phyloP scores from a whole-genome alignment of 208 protist species.

The Acanthamoeba sp. region DNA sequence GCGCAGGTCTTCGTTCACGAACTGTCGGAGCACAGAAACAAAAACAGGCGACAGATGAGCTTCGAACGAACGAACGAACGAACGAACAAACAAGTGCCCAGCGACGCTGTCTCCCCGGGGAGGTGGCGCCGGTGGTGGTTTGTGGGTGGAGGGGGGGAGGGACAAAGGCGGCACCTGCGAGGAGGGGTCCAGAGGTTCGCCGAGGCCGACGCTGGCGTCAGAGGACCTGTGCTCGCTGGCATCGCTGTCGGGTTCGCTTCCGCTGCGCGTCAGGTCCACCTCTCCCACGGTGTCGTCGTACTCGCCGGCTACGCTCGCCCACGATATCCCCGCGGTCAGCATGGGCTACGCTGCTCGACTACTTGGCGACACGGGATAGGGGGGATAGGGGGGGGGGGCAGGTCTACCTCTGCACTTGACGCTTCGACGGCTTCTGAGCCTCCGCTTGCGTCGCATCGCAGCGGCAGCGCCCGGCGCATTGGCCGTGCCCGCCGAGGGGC shows the following conservation, averaged over 20 bases:
- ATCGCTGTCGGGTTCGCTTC: conserved; percentile 16
- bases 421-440: neutral
- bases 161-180: neutral
- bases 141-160: too few relatives aligned
- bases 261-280: neutral
- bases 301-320: neutral
- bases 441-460: neutral
- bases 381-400: too few relatives aligned
- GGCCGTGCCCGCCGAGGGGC: neutral
- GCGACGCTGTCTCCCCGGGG: too few relatives aligned
- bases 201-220: neutral
- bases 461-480: neutral
- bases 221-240: conserved; percentile 43
- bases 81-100: neutral
- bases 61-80: neutral
- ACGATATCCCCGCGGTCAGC: too few relatives aligned
- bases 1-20: neutral
- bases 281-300: conserved; percentile 28
- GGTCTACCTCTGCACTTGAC: conserved; percentile 9
- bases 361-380: too few relatives aligned
- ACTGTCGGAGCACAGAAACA: neutral
- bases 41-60: neutral
- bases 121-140: too few relatives aligned
- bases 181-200: neutral
- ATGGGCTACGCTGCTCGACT: too few relatives aligned